Evolutionary conservation across 495 filamentous ascomycete species (phyloP).

Genomic region (Xylaria flabelliformis): DNA sequence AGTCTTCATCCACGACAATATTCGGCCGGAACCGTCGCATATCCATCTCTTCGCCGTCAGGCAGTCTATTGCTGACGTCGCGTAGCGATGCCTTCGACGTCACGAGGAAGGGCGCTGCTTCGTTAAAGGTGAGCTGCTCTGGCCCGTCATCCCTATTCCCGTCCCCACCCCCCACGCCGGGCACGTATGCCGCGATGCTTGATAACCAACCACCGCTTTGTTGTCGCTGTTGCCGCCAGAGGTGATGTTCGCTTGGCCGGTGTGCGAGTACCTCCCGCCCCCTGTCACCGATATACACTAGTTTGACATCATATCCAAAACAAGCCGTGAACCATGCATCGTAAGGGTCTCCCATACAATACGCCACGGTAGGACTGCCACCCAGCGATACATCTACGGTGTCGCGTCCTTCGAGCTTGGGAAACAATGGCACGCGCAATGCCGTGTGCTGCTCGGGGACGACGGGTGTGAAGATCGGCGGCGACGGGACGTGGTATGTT

Average conservation of each 20-base stretch:
- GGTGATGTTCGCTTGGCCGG: constrained; percentile 15
- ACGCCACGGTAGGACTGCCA: constrained; percentile 65
- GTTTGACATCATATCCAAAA: constrained; percentile 69
- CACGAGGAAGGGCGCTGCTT: constrained; percentile 79
- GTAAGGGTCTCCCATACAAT: constrained; percentile 66
- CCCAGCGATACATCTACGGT: constrained; percentile 65
- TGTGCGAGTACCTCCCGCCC: constrained; percentile 67
- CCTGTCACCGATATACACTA: constrained; percentile 73
- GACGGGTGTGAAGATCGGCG: constrained; percentile 31
- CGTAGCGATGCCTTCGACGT: constrained; percentile 72
- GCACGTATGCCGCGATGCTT: constrained; percentile 48
- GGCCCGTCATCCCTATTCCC: constrained; percentile 25
- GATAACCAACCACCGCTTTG: constrained; percentile 53
- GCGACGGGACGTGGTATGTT: constrained; percentile 55
- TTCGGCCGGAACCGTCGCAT: constrained; percentile 87
- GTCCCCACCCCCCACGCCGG: constrained; percentile 26
- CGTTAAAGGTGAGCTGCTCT: constrained; percentile 72
- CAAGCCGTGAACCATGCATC: constrained; percentile 76
- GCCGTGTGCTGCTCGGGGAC: constrained; percentile 28
- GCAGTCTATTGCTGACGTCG: constrained; percentile 67
- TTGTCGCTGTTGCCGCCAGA: constrained; percentile 26
- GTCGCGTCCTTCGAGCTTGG: constrained; percentile 48
- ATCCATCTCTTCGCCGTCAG: constrained; percentile 63
- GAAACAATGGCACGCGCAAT: constrained; percentile 66
- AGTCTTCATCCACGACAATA: constrained; percentile 69